Percentiles rank a stretch among this genome's conserved stretches.
Conservation (phyloP, 129 eudicot genomes). For the Oenanthe sinensis region DNA sequence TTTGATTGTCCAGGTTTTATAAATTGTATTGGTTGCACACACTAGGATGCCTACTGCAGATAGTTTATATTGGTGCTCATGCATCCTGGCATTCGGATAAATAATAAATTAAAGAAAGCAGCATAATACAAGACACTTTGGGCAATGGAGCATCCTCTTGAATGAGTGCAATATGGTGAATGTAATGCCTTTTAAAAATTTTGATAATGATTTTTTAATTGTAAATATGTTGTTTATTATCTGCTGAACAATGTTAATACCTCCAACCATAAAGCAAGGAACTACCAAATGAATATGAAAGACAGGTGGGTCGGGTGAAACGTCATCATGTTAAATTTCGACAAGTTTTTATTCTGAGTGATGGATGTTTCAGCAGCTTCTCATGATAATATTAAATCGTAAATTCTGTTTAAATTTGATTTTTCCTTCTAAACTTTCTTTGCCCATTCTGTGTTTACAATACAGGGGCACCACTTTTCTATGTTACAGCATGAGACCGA, state of each 20-base stretch:
- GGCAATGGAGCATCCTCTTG: background rate
- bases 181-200: background rate
- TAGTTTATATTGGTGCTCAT: background rate
- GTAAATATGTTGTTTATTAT: background rate
- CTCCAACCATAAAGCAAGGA: background rate
- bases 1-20: background rate
- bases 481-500: constrained; percentile 81
- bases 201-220: background rate
- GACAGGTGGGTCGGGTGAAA: background rate
- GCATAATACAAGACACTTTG: background rate
- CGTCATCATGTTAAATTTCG: background rate
- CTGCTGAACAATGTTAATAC: background rate
- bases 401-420: background rate
- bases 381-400: background rate
- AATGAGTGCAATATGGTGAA: background rate
- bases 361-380: background rate
- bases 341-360: background rate
- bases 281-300: background rate
- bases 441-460: background rate
- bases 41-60: background rate
- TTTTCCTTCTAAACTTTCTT: background rate
- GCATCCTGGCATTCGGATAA: background rate
- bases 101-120: background rate
- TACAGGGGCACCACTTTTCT: constrained; percentile 83
- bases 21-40: background rate